phyloP scores from a whole-genome alignment of 495 filamentous ascomycete genomes.

The Hypoxylon cercidicola region DNA sequence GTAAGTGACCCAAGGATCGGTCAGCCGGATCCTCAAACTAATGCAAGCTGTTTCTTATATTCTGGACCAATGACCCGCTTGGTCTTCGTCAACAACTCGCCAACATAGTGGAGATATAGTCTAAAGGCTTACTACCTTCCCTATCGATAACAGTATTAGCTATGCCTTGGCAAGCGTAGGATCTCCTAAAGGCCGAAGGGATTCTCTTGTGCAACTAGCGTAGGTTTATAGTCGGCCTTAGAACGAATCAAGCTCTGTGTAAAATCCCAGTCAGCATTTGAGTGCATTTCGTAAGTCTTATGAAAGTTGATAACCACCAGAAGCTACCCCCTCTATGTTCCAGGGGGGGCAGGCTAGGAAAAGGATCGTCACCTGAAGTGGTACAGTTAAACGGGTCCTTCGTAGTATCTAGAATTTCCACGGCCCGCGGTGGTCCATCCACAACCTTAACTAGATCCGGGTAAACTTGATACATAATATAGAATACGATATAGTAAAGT shows the following conservation, averaged over 20 bases:
- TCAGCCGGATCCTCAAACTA: neutral
- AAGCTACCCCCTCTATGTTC: too few relatives aligned
- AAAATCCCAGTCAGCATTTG: conserved; percentile 1
- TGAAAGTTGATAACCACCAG: neutral
- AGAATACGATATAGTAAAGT: neutral
- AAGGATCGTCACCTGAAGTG: conserved; percentile 9
- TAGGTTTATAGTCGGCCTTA: conserved; percentile 5
- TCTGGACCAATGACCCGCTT: neutral
- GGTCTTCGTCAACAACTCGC: neutral
- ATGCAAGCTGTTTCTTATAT: conserved; percentile 5
- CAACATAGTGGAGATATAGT: conserved; percentile 9
- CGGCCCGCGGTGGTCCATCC: neutral
- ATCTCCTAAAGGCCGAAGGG: neutral
- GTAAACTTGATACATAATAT: neutral
- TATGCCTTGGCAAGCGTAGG: neutral
- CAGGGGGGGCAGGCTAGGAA: neutral
- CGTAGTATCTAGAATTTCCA: conserved; percentile 4
- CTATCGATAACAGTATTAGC: conserved; percentile 9
- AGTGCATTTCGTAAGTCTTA: neutral
- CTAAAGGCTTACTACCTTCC: conserved; percentile 17
- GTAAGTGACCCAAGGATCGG: neutral
- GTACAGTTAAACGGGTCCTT: neutral
- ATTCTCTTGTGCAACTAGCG: conserved; percentile 11
- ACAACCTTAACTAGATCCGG: neutral
- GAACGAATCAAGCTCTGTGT: neutral